Base-by-base conservation (phyloP, 2,329 filamentous ascomycete species). In the Colletotrichum scovillei region DNA sequence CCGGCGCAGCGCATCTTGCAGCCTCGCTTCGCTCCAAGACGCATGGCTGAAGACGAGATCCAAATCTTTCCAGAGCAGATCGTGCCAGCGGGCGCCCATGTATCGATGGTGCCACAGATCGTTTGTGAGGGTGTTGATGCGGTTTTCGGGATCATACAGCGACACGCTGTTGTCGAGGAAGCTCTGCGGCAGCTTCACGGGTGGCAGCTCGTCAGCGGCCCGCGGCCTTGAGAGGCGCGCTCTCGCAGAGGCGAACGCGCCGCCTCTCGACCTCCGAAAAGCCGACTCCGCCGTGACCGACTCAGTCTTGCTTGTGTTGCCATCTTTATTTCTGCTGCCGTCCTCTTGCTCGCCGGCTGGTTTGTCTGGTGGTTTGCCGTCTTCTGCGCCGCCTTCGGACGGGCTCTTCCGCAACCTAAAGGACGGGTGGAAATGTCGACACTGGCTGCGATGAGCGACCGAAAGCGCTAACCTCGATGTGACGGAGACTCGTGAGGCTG, bases 131-230 rank as follows among this genome's bases (percentile, higher is more conserved):
- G 73, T 75, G 68, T 74, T 53, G 66, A 60, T 58, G 42, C 73
- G 67, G 72, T 76, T 57, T 75, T 68, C 67, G 65, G 67, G 74
- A 84, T 85, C 80, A 35, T 80, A 77, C 11, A 86, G 77, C 59
- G 79, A 79, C 32, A 93, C 85, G 67, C 88, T 88, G 24, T 83
- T 80, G 52, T 87, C 81, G 66, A 90, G 80, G 74, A 93, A 93
- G 80, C 85, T 88, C 69, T 85, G 80, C 0, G 92, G 90, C 16
- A 93, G 81, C 63, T 86, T 83, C 26, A 90, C 82, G 2, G 86
- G 83, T n/a, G 89, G 89, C 12, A 90, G 76, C 57, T 84, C 83
- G 30, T 83, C 81, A 42, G 82, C 80, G 38, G 78, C 78, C 55
- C 80, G 77, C 65, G 79, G 79, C 65, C 82, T 79, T 68, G 80